Base-by-base conservation (phyloP, 2,329 filamentous ascomycete genomes). In the Elsinoe perseae region DNA sequence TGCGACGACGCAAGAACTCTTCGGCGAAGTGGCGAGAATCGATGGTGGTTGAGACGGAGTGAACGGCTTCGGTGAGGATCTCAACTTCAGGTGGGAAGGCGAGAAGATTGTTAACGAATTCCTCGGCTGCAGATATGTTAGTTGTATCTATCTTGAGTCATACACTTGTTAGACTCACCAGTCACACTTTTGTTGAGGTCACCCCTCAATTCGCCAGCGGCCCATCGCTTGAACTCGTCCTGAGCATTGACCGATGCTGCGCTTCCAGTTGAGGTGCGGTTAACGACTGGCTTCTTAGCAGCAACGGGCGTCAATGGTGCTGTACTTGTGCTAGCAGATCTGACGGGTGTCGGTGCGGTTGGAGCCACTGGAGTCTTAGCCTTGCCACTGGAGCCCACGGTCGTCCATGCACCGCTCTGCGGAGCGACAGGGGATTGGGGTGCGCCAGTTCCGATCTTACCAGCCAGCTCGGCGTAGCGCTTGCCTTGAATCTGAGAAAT, bases 171-270 rank as follows among this genome's bases (percentile, higher is more conserved):
- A 12, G 50, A 72, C 76, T 69, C 77, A 86, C 83, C 80, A 73
- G 83, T 82, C 61, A 86, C 87, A 60, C 76, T 77, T 69, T 79
- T 77, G 67, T 83, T 83, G 56, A 88, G 69, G 48, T 91, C 90
- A 58, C 88, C 85, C 56, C 81, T 79, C 61, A 98, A 77, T 68
- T 93, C 85, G 56, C 83, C 80, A 64, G 87, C 83, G 16, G 91
- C 83, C 93, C 93, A 98, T 72, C 95, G 96, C 67, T 84, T 85
- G 70, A 98, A 95, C 70, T 97, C 93, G 38, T 95, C 91, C 69
- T 89, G 83, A 2, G 93, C 92, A 59, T 80, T 81, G 61, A 76
- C 76, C 57, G 75, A 76, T 7, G 69, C 67, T 21, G 72, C 67
- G 7, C 75, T 70, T 6, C 78, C 70, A 61, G 82, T 80, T 6